phyloP scores from a whole-genome alignment of 1,284 basidiomycete species.

The Cutaneotrichosporon curvatum region DNA sequence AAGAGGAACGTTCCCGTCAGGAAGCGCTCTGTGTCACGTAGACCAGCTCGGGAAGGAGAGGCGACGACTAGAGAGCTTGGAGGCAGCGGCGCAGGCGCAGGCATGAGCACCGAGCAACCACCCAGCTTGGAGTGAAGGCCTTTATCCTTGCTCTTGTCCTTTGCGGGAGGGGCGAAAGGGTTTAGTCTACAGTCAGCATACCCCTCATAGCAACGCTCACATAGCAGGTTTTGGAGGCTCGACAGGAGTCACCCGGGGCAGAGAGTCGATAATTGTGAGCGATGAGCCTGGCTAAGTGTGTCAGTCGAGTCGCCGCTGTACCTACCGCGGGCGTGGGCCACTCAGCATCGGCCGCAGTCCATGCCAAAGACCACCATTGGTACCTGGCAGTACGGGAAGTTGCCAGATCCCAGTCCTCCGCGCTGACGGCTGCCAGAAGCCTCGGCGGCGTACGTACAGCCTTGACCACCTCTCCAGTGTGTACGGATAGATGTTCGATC shows the following conservation, averaged over 20 bases:
- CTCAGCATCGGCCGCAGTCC: constrained; percentile 1
- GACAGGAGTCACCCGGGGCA: constrained; percentile 34
- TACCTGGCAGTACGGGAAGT: background rate
- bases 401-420: background rate
- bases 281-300: constrained; percentile 31
- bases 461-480: constrained; percentile 28
- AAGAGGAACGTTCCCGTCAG: constrained; percentile 31
- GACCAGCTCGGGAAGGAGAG: background rate
- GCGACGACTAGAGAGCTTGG: constrained; percentile 25
- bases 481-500: constrained; percentile 34
- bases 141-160: constrained; percentile 10
- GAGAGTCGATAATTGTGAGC: constrained; percentile 30
- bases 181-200: constrained; percentile 13
- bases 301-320: background rate
- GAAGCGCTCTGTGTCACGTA: constrained; percentile 4
- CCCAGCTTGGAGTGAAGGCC: constrained; percentile 21
- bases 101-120: constrained; percentile 29
- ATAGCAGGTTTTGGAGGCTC: constrained; percentile 36
- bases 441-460: constrained; percentile 7
- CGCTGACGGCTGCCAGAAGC: constrained; percentile 4
- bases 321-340: constrained; percentile 23
- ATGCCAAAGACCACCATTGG: constrained; percentile 15
- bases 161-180: constrained; percentile 8
- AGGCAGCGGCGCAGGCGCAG: constrained; percentile 11
- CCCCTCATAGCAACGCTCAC: constrained; percentile 9